A percentile compares a stretch with the other conserved stretches of the same genome.
Evolutionary conservation across 208 protist genomes (phyloP).

Genomic region (Wallacemonas sp.): DNA sequence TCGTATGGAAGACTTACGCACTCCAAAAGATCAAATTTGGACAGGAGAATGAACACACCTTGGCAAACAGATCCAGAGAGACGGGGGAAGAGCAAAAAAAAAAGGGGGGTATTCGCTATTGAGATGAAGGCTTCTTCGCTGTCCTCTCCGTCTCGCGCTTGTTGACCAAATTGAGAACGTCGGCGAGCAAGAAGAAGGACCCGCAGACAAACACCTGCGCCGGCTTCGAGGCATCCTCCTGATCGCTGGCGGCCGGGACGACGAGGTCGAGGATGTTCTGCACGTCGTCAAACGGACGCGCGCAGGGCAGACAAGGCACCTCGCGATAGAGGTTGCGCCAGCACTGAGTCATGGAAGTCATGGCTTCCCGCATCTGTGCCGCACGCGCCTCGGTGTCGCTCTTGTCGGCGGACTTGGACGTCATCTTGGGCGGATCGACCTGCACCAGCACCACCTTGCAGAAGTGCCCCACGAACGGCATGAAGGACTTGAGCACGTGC

Average conservation of each 20-base stretch:
- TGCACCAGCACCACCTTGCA: constrained; percentile 68
- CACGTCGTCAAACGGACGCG: constrained; percentile 42
- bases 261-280: constrained; percentile 69
- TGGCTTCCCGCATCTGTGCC: constrained; percentile 28
- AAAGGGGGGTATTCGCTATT: neutral
- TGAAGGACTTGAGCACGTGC: constrained; percentile 75
- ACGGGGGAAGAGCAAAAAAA: constrained; percentile 3
- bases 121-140: neutral
- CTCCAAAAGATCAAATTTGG: no score
- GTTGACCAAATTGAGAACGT: constrained; percentile 58
- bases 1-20: constrained; percentile 6
- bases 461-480: constrained; percentile 61
- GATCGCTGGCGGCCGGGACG: constrained; percentile 41
- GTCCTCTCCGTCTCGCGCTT: constrained; percentile 21
- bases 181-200: constrained; percentile 85
- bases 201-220: constrained; percentile 81
- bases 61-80: neutral
- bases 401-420: constrained; percentile 33
- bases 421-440: constrained; percentile 49
- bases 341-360: constrained; percentile 40
- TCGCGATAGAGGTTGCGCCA: constrained; percentile 77
- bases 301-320: constrained; percentile 65
- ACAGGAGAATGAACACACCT: neutral
- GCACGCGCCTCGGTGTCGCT: constrained; percentile 30
- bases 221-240: constrained; percentile 63